Conservation (phyloP, 2,329 filamentous ascomycete genomes). For the Phyllachora maydis region DNA sequence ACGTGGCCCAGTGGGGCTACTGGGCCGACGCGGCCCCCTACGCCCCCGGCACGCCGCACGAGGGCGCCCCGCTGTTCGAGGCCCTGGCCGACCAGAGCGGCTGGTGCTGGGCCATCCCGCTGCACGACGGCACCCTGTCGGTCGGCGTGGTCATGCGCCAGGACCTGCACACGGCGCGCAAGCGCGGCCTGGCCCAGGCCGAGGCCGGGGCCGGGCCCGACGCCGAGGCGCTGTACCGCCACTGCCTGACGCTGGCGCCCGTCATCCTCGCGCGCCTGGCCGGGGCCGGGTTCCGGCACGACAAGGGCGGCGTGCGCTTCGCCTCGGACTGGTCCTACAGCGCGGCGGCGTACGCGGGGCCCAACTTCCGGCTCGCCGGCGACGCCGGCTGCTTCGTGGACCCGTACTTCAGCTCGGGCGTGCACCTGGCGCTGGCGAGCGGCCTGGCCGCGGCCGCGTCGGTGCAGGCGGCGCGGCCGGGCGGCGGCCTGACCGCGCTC, state of each 20-base stretch:
- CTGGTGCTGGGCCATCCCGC: slow-evolving; percentile 27
- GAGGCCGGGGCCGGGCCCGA: slow-evolving; percentile 4
- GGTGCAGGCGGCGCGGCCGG: slow-evolving; percentile 16
- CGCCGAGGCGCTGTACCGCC: slow-evolving; percentile 12
- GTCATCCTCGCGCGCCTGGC: slow-evolving; percentile 11
- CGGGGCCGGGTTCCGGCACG: slow-evolving; percentile 10
- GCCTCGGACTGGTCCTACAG: slow-evolving; percentile 27
- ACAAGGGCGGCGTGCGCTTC: slow-evolving; percentile 14
- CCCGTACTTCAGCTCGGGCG: slow-evolving; percentile 24
- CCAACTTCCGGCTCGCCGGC: slow-evolving; percentile 17
- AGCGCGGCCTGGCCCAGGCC: too few relatives aligned
- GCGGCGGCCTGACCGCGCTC: slow-evolving; percentile 14
- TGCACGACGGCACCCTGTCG: slow-evolving; percentile 22
- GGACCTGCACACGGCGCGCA: slow-evolving; percentile 13
- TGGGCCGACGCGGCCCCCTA: slow-evolving; percentile 16
- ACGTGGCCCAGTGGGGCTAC: slow-evolving; percentile 26
- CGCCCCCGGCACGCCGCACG: slow-evolving; percentile 12
- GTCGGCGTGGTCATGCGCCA: slow-evolving; percentile 21
- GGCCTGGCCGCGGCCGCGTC: slow-evolving; percentile 22
- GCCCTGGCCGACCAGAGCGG: slow-evolving; percentile 22
- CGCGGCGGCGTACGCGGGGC: slow-evolving; percentile 18
- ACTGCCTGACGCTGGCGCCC: slow-evolving; percentile 13
- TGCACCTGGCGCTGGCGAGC: slow-evolving; percentile 20
- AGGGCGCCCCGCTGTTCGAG: slow-evolving; percentile 20
- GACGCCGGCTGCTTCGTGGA: slow-evolving; percentile 28